phyloP scores from a whole-genome alignment of 345 rosid species.

The Zanthoxylum bungeanum region DNA sequence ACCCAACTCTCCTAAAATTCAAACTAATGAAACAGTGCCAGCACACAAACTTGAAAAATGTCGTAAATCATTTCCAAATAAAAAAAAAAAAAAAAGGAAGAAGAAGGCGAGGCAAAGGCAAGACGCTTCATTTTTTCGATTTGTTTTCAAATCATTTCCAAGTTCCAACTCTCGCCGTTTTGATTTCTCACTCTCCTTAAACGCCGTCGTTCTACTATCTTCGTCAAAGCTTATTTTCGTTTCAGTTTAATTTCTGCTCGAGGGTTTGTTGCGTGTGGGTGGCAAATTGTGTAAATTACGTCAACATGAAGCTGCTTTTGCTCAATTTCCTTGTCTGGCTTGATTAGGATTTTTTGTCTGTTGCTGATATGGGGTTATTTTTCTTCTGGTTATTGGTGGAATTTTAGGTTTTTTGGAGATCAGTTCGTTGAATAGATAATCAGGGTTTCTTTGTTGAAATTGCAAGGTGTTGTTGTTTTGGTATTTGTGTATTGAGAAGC shows the following conservation, averaged over 20 bases:
- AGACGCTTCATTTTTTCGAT: background rate
- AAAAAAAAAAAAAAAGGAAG: background rate
- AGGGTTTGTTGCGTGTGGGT: constrained; percentile 9
- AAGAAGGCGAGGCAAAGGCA: background rate
- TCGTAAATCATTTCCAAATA: background rate
- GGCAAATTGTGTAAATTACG: constrained; percentile 5
- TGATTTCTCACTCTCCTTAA: background rate
- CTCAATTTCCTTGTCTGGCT: constrained; percentile 4
- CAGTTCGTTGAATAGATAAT: background rate
- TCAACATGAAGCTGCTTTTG: constrained; percentile 16
- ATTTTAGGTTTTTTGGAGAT: constrained; percentile 10
- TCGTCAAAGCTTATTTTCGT: background rate
- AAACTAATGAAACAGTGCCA: constrained; percentile 4
- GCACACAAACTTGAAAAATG: background rate
- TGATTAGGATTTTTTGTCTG: constrained; percentile 16
- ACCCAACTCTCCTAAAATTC: background rate
- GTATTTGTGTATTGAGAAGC: background rate
- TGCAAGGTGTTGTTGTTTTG: background rate
- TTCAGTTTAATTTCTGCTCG: background rate
- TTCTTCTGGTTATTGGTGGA: background rate
- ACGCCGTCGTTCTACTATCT: background rate
- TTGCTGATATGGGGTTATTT: constrained; percentile 4
- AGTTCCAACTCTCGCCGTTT: background rate
- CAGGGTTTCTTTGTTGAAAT: constrained; percentile 14
- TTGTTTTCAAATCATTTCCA: background rate